These are phyloP conservation scores for Plasmodium yoelii DNA, from an alignment of 169 alveolate genomes.

Conservation along the genomic window DNA sequence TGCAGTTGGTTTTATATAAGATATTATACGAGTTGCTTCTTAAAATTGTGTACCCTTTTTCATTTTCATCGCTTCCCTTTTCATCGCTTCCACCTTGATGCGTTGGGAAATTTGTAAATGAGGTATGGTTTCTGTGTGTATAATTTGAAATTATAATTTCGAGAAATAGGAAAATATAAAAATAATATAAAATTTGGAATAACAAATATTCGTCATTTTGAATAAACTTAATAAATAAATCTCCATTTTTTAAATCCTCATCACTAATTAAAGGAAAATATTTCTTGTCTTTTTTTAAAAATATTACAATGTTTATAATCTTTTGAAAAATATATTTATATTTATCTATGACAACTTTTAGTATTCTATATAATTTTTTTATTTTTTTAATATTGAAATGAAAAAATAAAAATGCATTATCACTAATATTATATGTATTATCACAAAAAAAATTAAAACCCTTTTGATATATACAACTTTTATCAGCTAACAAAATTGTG, in stretches of 20 bases:
- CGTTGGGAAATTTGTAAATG: conserved; percentile 54
- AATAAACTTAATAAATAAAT: conserved; percentile 4
- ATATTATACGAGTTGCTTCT: too few relatives aligned
- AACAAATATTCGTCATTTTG: conserved; percentile 7
- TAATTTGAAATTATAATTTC: conserved; percentile 45
- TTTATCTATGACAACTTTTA: conserved; percentile 24
- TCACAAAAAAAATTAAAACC: neutral
- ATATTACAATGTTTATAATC: conserved; percentile 3
- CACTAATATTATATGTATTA: conserved; percentile 1
- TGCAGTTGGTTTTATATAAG: too few relatives aligned
- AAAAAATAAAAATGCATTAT: conserved; percentile 2
- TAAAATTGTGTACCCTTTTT: too few relatives aligned
- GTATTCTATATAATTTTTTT: conserved; percentile 42
- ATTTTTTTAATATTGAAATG: conserved; percentile 46
- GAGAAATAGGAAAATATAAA: conserved; percentile 29
- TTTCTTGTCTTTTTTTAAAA: neutral
- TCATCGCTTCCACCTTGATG: too few relatives aligned
- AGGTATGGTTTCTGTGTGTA: conserved; percentile 15
- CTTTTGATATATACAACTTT: conserved; percentile 26
- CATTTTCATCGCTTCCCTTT: too few relatives aligned
- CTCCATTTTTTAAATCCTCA: neutral
- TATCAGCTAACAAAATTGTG: conserved; percentile 7
- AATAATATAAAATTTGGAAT: conserved; percentile 37
- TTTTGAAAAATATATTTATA: conserved; percentile 11
- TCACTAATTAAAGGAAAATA: neutral